Percentiles rank a stretch among this genome's conserved stretches.
These are phyloP conservation scores for Cyberlindnera mycetangii DNA, from an alignment of 805 yeast species.

Conservation along the genomic window DNA sequence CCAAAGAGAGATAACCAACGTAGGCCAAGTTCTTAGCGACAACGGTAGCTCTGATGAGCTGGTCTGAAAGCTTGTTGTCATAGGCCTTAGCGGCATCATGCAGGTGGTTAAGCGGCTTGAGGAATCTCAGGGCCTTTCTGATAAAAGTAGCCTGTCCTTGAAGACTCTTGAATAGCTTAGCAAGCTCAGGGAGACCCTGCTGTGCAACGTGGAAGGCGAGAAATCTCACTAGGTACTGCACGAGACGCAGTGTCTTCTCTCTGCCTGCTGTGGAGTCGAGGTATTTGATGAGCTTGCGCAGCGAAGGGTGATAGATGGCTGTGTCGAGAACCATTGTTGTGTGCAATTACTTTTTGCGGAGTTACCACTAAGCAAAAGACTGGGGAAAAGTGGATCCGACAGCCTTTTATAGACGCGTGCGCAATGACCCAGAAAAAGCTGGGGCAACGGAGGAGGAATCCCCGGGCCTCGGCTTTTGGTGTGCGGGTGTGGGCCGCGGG, in stretches of 20 bases:
- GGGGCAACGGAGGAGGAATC: conserved; percentile 14
- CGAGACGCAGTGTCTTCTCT: conserved; percentile 74
- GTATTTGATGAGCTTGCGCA: conserved; percentile 57
- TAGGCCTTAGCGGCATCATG: conserved; percentile 64
- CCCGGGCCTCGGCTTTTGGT: conserved; percentile 9
- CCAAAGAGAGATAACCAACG: conserved; percentile 61
- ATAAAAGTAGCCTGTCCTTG: conserved; percentile 63
- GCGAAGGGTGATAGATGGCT: conserved; percentile 69
- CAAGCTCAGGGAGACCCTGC: conserved; percentile 49
- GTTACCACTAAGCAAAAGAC: neutral
- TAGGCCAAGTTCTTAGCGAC: conserved; percentile 58
- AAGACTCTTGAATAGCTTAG: conserved; percentile 50
- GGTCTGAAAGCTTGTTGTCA: conserved; percentile 69
- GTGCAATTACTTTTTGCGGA: neutral
- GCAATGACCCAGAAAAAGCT: conserved; percentile 6
- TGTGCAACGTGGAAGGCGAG: conserved; percentile 58
- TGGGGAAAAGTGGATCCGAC: neutral
- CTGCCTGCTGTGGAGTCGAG: conserved; percentile 71
- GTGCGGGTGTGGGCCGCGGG: conserved; percentile 9
- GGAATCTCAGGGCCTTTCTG: conserved; percentile 80
- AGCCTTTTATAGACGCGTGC: conserved; percentile 1
- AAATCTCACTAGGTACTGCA: conserved; percentile 80
- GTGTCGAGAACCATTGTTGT: conserved; percentile 61
- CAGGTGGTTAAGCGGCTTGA: conserved; percentile 75
- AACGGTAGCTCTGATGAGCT: conserved; percentile 47